A percentile compares a stretch with the other conserved stretches of the same genome.
phyloP scores from a whole-genome alignment of 1,139 yeast species.

The Pichia sp. region DNA sequence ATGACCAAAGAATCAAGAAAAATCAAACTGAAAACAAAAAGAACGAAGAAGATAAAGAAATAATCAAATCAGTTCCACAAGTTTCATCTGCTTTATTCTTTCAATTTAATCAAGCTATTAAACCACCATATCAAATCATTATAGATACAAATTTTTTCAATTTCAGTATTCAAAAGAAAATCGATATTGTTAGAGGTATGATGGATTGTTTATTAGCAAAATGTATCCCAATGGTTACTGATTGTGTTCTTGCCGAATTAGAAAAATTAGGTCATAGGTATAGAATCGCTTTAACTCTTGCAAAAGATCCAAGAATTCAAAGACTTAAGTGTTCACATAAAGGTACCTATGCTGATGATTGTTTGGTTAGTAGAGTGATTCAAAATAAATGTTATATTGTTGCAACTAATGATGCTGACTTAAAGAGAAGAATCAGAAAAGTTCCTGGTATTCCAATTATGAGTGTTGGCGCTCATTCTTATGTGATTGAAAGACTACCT shows the following conservation, averaged over 20 bases:
- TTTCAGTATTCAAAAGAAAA: constrained; percentile 90
- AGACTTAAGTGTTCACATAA: constrained; percentile 84
- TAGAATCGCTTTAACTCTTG: constrained; percentile 84
- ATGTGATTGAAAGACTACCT: constrained; percentile 89
- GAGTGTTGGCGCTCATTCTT: constrained; percentile 92
- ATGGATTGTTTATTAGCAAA: constrained; percentile 94
- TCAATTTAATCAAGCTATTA: constrained; percentile 88
- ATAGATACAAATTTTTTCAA: constrained; percentile 96
- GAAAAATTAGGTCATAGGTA: constrained; percentile 93
- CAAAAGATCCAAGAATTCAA: constrained; percentile 88
- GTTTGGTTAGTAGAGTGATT: constrained; percentile 83
- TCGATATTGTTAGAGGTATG: constrained; percentile 88
- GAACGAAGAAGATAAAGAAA: constrained; percentile 61
- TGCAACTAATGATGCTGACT: constrained; percentile 97
- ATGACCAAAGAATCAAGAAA: constrained; percentile 57
- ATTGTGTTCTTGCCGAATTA: constrained; percentile 96
- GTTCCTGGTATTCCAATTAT: constrained; percentile 95
- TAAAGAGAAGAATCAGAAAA: constrained; percentile 87
- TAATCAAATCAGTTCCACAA: constrained; percentile 83
- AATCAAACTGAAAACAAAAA: constrained; percentile 29
- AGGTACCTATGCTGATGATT: constrained; percentile 98
- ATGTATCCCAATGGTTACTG: constrained; percentile 92
- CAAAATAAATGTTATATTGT: constrained; percentile 96
- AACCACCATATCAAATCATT: constrained; percentile 93
- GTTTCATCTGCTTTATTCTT: constrained; percentile 93